These are phyloP conservation scores for Fusarium nodosum DNA, from an alignment of 2,329 filamentous ascomycete species.

Conservation along the genomic window DNA sequence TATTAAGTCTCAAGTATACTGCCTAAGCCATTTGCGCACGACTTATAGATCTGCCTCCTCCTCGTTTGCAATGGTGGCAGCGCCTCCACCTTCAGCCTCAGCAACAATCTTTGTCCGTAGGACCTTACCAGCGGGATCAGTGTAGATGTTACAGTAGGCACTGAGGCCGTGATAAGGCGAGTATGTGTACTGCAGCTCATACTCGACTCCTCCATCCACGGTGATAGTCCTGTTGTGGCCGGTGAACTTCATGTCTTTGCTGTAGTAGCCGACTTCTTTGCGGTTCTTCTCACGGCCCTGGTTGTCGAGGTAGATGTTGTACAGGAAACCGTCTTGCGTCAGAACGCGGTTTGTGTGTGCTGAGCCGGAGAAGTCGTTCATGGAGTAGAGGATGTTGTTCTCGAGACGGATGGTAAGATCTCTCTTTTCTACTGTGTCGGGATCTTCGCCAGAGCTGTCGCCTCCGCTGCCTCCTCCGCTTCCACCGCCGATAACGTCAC, in stretches of 20 bases:
- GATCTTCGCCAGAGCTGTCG: neutral
- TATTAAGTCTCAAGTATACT: neutral
- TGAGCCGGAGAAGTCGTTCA: conserved; percentile 34
- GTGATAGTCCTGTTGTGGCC: conserved; percentile 30
- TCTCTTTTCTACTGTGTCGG: conserved; percentile 9
- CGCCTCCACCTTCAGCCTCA: conserved; percentile 31
- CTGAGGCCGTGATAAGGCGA: conserved; percentile 27
- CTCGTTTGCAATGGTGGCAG: conserved; percentile 29
- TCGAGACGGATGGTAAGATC: conserved; percentile 29
- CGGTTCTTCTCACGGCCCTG: conserved; percentile 28
- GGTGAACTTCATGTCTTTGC: conserved; percentile 33
- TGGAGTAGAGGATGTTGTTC: conserved; percentile 33
- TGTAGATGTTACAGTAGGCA: conserved; percentile 32
- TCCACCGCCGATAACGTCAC: conserved; percentile 10
- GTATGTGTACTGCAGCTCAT: conserved; percentile 32
- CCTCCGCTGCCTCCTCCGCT: neutral
- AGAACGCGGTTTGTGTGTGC: conserved; percentile 29
- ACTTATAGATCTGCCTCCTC: conserved; percentile 8
- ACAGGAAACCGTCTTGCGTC: conserved; percentile 31
- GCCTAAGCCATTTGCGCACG: no score
- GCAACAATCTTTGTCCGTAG: conserved; percentile 33
- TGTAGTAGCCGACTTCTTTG: conserved; percentile 31
- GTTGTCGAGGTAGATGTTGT: conserved; percentile 31
- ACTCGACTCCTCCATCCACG: conserved; percentile 2
- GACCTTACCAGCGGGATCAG: conserved; percentile 26